phyloP scores from a whole-genome alignment of 306 rosid genomes.

The Pyrus betulifolia region DNA sequence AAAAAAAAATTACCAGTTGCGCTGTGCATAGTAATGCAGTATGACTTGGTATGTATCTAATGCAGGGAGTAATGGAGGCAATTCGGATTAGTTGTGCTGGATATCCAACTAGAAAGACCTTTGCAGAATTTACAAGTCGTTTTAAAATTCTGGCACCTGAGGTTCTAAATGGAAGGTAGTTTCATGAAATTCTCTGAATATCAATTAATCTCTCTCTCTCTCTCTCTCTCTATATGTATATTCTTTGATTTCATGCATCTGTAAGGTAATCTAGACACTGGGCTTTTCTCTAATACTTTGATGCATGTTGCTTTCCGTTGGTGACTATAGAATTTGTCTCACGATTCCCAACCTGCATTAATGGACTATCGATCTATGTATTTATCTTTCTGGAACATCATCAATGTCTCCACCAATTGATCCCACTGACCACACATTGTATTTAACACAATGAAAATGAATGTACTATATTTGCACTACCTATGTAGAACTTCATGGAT shows the following conservation, averaged over 20 bases:
- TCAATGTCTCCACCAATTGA: background rate
- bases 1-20: background rate
- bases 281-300: background rate
- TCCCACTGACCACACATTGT: background rate
- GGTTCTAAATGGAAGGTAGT: constrained; percentile 58
- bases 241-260: background rate
- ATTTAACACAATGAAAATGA: background rate
- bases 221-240: background rate
- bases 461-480: background rate
- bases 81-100: constrained; percentile 98
- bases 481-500: background rate
- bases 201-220: background rate
- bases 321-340: background rate
- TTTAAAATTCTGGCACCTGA: constrained; percentile 63
- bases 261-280: background rate
- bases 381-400: background rate
- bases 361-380: background rate
- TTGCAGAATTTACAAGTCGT: constrained; percentile 69
- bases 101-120: constrained; percentile 80
- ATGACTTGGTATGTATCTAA: constrained; percentile 6
- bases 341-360: background rate
- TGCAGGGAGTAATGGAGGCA: constrained; percentile 99
- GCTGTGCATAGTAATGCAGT: background rate
- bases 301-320: background rate
- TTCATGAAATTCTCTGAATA: background rate